These are phyloP conservation scores for Knoxia roxburghii DNA, from an alignment of 257 asterid genomes.

Conservation along the genomic window DNA sequence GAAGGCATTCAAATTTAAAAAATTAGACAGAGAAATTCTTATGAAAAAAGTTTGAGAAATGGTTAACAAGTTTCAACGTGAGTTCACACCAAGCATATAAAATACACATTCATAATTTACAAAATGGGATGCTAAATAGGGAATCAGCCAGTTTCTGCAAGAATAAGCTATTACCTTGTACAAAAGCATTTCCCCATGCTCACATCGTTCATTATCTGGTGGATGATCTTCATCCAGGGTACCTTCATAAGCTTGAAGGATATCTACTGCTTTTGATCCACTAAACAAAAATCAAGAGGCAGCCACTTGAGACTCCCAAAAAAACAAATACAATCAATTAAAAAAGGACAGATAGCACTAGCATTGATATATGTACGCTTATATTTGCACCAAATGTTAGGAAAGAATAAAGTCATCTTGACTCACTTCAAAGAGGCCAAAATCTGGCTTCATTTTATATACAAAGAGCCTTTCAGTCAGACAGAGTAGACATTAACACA, in stretches of 20 bases:
- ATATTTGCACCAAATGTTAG: neutral
- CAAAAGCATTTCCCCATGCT: slow-evolving; percentile 96
- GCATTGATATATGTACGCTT: neutral
- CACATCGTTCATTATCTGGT: slow-evolving; percentile 91
- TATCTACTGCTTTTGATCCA: slow-evolving; percentile 91
- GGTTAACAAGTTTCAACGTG: neutral
- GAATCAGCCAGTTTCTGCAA: neutral
- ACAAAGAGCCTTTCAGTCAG: neutral
- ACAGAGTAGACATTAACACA: neutral
- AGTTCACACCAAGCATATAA: neutral
- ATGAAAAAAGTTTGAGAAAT: neutral
- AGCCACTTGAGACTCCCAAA: neutral
- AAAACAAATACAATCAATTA: neutral
- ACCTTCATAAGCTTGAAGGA: slow-evolving; percentile 98
- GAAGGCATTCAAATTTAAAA: neutral
- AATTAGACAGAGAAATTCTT: too few species aligned
- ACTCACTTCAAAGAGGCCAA: neutral
- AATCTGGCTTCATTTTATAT: neutral
- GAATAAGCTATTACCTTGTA: slow-evolving; percentile 59
- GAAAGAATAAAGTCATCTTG: neutral
- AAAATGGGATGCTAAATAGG: slow-evolving; percentile 1
- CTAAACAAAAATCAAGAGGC: slow-evolving; percentile 26
- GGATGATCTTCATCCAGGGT: slow-evolving; percentile 97
- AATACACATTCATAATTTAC: neutral
- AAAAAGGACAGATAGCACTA: neutral